Evolutionary conservation across 2,329 filamentous ascomycete genomes (phyloP).

Genomic region (Cercospora berteroae): DNA sequence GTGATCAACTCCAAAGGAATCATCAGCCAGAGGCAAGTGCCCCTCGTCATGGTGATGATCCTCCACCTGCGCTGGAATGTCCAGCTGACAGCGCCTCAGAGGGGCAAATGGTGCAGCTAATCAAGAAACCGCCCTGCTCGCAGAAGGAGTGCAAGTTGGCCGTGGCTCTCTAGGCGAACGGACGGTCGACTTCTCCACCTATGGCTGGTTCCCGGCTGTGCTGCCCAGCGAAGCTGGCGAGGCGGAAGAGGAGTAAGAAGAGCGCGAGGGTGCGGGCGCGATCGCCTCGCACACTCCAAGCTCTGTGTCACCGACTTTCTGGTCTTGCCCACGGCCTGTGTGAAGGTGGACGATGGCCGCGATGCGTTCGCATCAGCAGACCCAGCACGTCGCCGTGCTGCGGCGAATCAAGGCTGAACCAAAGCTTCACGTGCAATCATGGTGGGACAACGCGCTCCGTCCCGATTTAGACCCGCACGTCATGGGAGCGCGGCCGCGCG

Average conservation of each 20-base stretch:
- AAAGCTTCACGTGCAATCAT: conserved; percentile 18
- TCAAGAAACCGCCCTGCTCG: conserved; percentile 48
- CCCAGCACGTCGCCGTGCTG: conserved; percentile 1
- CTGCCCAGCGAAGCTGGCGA: conserved; percentile 36
- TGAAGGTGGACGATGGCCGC: not conserved
- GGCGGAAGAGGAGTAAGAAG: conserved; percentile 20
- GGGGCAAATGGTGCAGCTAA: conserved; percentile 45
- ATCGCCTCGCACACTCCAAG: not conserved
- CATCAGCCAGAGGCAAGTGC: conserved; percentile 74
- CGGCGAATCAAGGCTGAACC: conserved; percentile 21
- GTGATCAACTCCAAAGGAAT: conserved; percentile 84
- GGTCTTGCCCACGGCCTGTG: not conserved
- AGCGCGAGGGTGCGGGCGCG: conserved; percentile 5
- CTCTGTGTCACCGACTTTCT: conserved; percentile 5
- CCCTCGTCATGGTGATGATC: not conserved
- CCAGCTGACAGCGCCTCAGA: conserved; percentile 23
- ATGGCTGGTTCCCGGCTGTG: conserved; percentile 50
- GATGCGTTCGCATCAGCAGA: conserved; percentile 14
- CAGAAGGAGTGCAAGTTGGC: conserved; percentile 50
- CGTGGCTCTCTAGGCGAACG: conserved; percentile 49
- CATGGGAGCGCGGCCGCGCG: conserved; percentile 4
- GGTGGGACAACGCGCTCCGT: conserved; percentile 8
- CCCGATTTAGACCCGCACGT: conserved; percentile 18
- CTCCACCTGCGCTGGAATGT: not conserved
- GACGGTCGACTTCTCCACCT: conserved; percentile 46